Evolutionary conservation across 176 grass and related monocot genomes (phyloP).

Genomic region (Carex kokanica): DNA sequence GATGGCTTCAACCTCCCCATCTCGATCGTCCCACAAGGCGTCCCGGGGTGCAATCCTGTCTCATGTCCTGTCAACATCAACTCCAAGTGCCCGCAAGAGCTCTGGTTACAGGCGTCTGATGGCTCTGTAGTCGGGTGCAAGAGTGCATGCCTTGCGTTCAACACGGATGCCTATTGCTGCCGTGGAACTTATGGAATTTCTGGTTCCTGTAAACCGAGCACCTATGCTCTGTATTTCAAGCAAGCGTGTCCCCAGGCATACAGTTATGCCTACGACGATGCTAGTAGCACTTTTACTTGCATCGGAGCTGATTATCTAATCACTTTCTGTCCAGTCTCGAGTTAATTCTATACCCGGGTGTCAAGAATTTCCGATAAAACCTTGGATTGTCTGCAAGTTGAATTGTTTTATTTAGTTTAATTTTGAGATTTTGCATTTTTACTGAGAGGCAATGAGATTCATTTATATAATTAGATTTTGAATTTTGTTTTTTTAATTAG

Average conservation of each 20-base stretch:
- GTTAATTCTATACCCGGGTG: not conserved
- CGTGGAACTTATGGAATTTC: conserved; percentile 34
- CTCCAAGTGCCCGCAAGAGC: conserved; percentile 42
- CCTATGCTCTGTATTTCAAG: conserved; percentile 63
- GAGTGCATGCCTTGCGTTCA: conserved; percentile 57
- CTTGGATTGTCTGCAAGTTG: not conserved
- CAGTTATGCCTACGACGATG: conserved; percentile 69
- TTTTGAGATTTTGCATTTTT: not conserved
- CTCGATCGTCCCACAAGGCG: conserved; percentile 32
- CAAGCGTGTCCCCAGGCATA: conserved; percentile 51
- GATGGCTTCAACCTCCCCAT: conserved; percentile 66
- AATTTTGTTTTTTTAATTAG: not conserved
- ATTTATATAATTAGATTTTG: not conserved
- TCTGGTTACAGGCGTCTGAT: conserved; percentile 14
- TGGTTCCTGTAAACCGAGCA: conserved; percentile 42
- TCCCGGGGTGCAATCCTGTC: conserved; percentile 24
- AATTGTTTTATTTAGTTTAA: not conserved
- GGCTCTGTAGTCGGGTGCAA: conserved; percentile 43
- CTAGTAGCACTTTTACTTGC: conserved; percentile 65
- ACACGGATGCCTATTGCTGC: conserved; percentile 54
- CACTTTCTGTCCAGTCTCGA: conserved; percentile 49
- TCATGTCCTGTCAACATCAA: conserved; percentile 54
- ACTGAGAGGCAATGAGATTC: not conserved
- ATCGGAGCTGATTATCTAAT: conserved; percentile 41
- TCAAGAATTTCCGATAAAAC: not conserved